phyloP scores from a whole-genome alignment of 441 rosid genomes.

The Manihot esculenta region DNA sequence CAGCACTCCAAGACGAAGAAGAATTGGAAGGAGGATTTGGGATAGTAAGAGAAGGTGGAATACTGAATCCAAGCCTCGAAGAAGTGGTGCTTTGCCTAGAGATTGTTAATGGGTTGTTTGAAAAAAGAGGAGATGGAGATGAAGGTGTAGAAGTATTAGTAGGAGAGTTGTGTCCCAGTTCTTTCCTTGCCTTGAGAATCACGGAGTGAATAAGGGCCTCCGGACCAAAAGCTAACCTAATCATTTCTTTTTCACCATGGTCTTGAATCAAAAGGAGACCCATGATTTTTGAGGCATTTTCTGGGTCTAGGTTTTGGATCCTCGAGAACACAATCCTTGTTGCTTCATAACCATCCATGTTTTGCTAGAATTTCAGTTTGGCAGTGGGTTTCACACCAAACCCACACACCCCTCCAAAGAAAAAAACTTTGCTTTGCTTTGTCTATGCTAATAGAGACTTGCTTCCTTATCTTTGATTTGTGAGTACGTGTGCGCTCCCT shows the following conservation, averaged over 20 bases:
- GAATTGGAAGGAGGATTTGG: conserved; percentile 37
- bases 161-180: conserved; percentile 45
- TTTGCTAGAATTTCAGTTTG: conserved; percentile 1
- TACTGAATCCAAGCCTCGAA: conserved; percentile 38
- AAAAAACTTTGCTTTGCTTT: conserved; percentile 24
- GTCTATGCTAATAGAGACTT: conserved; percentile 31
- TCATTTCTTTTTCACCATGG: conserved; percentile 86
- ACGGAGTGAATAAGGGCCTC: conserved; percentile 71
- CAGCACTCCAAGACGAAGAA: conserved; percentile 35
- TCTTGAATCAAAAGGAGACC: conserved; percentile 80
- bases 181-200: conserved; percentile 60
- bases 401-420: conserved; percentile 17
- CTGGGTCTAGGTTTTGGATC: conserved; percentile 71
- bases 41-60: conserved; percentile 38
- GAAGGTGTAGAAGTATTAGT: conserved; percentile 43
- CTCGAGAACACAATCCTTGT: conserved; percentile 73
- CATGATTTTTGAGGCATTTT: conserved; percentile 92
- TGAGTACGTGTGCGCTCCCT: conserved; percentile 20
- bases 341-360: conserved; percentile 91
- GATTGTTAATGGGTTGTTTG: conserved; percentile 31
- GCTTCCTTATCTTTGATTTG: conserved; percentile 11
- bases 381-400: conserved; percentile 29
- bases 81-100: conserved; percentile 43
- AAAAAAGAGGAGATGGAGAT: conserved; percentile 40
- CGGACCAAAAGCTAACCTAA: conserved; percentile 82